Base-by-base conservation (phyloP, 2,329 filamentous ascomycete genomes). In the Aspergillus sp. region DNA sequence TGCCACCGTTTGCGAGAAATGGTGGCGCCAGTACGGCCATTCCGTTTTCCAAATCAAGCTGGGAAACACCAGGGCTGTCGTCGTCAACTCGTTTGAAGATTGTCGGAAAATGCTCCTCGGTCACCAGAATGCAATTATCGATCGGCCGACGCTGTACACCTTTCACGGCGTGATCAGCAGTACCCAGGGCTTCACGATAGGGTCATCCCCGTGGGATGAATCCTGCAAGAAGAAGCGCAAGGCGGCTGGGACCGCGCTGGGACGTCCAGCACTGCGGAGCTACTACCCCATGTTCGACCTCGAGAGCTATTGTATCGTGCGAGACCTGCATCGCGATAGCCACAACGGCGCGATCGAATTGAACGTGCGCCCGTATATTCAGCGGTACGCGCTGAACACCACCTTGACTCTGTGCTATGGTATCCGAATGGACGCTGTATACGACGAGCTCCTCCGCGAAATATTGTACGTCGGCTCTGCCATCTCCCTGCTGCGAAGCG, bases 261-360 rank as follows among this genome's bases (percentile, higher is more conserved):
- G 89, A 63, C 78, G 86, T 0, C 87, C 88, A 0, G 83, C 87
- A 0, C 80, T 89, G 2, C 83, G 87, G 58, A 83, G 81, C 1
- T 91, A 92, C 69, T 84, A 89, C 77, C 87, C 87, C 0, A 88
- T 90, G 63, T 83, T 91, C 34, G 88, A 91, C 61, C 81, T 89
- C 19, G 88, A 91, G 67, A 85, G 84, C 23, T 83, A 80, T 17
- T 81, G 81, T 25, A 87, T 84, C 50, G 82, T 91, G 60, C 83
- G 83, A 50, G 87, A 91, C 60, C 76, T 91, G 21, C 73, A 86
- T 21, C 64, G 76, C 0, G 85, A 88, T 60, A 84, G 81, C 54
- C 73, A 80, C 25, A 75, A 80, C 13, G 88, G 87, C 1, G 71
- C 73, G 1, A 58, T 78, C 1, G 84, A 88, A 50, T 73, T 91